Base-by-base conservation (phyloP, 2,329 filamentous ascomycete species). In the Colletotrichum orchidophilum region DNA sequence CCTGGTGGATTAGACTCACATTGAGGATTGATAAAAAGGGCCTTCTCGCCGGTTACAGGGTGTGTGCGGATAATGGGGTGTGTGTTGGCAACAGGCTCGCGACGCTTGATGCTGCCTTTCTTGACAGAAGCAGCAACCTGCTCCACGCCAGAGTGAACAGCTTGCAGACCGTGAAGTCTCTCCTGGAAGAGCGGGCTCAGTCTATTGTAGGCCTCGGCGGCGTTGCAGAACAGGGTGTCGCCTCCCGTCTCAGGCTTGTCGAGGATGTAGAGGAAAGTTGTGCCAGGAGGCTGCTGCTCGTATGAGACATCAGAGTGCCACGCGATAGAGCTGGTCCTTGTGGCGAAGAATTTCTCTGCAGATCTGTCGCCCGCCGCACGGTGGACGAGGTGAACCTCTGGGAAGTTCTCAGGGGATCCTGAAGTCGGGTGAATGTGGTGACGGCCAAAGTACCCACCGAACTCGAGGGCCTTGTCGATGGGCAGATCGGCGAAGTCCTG, bases 291-390 rank as follows among this genome's bases (percentile, higher is more conserved):
- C 82, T 98, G 95, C 75, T 89, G 84, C 83, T 97, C 95, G 78
- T 97, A 97, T 0, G 93, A 93, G 1, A 97, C 92, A 75, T 97
- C 95, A 0, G 91, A 93, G 83, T 97, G 95, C 94, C 94, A 97
- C 8, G 94, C 94, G 1, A 97, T 91, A 1, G 92, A 93, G 81
- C 92, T 96, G 3, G 93, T 95, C 26, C 93, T 88, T 57, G 89
- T 88, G 69, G 80, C 76, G 74, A 94, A 91, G 80, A 92, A 93
- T 59, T 88, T 84, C 24, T 87, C 82, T 24, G 70, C 89, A 83
- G 59, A 89, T 31, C 74, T 76, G 73, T 84, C 82, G 29, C 80
- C 79, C 21, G 81, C 91, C 24, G 90, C 90, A 57, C 91, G 87
- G 78, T 93, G 91, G 5, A 93, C 91, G 1, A 94, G 85, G 76